A percentile compares a stretch with the other conserved stretches of the same genome.
Conservation (phyloP, 768 basidiomycete genomes). For the Termitomyces sp. region DNA sequence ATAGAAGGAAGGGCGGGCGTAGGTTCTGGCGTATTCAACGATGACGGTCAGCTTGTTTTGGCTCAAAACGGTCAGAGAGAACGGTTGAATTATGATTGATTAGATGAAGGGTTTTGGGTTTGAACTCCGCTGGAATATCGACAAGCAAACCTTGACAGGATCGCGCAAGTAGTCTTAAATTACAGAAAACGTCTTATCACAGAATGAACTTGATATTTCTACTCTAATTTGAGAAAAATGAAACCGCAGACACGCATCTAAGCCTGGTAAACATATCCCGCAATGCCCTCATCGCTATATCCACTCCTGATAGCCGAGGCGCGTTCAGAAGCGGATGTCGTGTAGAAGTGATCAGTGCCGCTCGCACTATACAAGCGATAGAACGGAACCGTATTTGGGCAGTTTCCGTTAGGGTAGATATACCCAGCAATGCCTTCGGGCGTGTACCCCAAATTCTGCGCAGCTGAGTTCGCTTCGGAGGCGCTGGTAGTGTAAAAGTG, state of each 20-base stretch:
- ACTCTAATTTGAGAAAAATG: too few relatives aligned
- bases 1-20: too few relatives aligned
- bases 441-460: constrained; percentile 8
- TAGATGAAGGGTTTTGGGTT: too few relatives aligned
- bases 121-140: too few relatives aligned
- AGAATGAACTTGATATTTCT: too few relatives aligned
- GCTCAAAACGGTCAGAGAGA: too few relatives aligned
- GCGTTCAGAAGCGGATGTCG: constrained; percentile 11
- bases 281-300: constrained; percentile 9
- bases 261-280: constrained; percentile 4
- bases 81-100: too few relatives aligned
- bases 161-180: too few relatives aligned
- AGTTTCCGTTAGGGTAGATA: constrained; percentile 9
- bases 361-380: constrained; percentile 16
- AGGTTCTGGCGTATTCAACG: too few relatives aligned
- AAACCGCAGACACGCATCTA: background rate
- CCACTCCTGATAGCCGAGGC: constrained; percentile 1
- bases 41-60: too few relatives aligned
- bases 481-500: constrained; percentile 19
- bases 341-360: constrained; percentile 20
- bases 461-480: constrained; percentile 11
- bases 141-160: too few relatives aligned
- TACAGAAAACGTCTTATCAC: too few relatives aligned
- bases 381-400: constrained; percentile 12
- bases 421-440: constrained; percentile 17